These are phyloP conservation scores for Achlya hypogyna DNA, from an alignment of 352 stramenopile genomes.

Conservation along the genomic window DNA sequence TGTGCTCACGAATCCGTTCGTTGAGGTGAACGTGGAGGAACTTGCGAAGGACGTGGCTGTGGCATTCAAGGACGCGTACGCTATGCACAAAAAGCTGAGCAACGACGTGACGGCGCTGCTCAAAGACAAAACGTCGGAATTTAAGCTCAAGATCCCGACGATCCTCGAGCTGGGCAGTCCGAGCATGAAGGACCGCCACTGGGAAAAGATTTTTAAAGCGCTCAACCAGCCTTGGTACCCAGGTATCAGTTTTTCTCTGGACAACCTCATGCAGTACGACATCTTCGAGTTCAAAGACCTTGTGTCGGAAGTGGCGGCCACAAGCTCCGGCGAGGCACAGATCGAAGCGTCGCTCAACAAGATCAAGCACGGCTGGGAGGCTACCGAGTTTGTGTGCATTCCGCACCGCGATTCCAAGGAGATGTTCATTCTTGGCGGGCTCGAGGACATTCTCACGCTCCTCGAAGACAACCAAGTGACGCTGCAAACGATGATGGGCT, in stretches of 20 bases:
- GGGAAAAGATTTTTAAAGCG: slow-evolving; percentile 90
- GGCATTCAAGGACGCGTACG: slow-evolving; percentile 84
- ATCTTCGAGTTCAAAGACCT: slow-evolving; percentile 85
- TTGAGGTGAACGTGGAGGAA: slow-evolving; percentile 83
- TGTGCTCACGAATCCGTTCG: slow-evolving; percentile 79
- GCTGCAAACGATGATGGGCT: slow-evolving; percentile 90
- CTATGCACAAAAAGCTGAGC: slow-evolving; percentile 86
- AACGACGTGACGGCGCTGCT: slow-evolving; percentile 84
- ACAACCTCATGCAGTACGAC: slow-evolving; percentile 82
- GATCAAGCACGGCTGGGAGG: slow-evolving; percentile 84
- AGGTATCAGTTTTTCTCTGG: slow-evolving; percentile 81
- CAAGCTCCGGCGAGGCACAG: slow-evolving; percentile 81
- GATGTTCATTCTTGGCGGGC: slow-evolving; percentile 84
- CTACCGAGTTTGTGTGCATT: slow-evolving; percentile 76
- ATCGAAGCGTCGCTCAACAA: slow-evolving; percentile 84
- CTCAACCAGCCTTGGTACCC: slow-evolving; percentile 82
- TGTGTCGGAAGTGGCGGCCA: slow-evolving; percentile 75
- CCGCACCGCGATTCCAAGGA: slow-evolving; percentile 78
- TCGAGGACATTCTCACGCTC: slow-evolving; percentile 85
- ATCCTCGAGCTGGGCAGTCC: slow-evolving; percentile 88
- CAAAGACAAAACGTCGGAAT: slow-evolving; percentile 81
- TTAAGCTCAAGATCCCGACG: slow-evolving; percentile 86
- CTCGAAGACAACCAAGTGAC: slow-evolving; percentile 89
- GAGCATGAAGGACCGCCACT: slow-evolving; percentile 90
- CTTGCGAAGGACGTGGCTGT: slow-evolving; percentile 78